Evolutionary conservation across 2,329 filamentous ascomycete genomes (phyloP), one percentile per base, ranked within the genome.

Genomic region (Akanthomyces muscarius): DNA sequence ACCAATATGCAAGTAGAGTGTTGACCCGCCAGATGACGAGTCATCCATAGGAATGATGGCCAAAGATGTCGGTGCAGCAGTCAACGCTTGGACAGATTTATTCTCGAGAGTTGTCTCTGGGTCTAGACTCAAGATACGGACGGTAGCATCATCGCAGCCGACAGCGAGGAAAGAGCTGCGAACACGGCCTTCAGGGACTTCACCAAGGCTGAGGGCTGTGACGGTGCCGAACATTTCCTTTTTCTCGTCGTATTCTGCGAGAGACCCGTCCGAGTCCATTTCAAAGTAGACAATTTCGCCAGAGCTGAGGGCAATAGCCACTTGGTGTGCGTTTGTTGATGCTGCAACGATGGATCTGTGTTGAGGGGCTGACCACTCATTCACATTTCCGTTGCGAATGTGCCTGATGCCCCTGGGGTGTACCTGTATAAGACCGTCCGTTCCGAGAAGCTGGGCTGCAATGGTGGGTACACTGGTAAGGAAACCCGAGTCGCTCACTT

Each of bases 201-300:
- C 90, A 3, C 94, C 95, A 58, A 99, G 82, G 69, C 93, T 96
- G n/a, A 99, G 81, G 68, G 91, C 96, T 21, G 93, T 98, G 55
- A 99, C 93, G 0, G 93, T 97, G 52, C 92, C 94, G 60, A 90
- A 92, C 90, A 99, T 95, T 70, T 96, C 90, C 70, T 92, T 92
- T 74, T 94, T 92, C 71, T 98, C 93, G 67, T 98, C 90, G 68
- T 97, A 97, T 77, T 98, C 94, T 41, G 92, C 92, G 38, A 98
- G 81, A 4, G 90, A 90, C 36, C 93, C 93, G 75, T 98, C 94
- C 0, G 86, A 84, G 71, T 97, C 95, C 87, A 97, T 94, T 74
- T 99, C 96, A 69, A 99, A 99, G 73, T 98, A 99, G 48, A 97
- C 91, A 66, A 99, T 94, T 74, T 99, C 95, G 44, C 94, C 94